Conservation (phyloP, 1,284 basidiomycete species). For the Phlebopus sp. region DNA sequence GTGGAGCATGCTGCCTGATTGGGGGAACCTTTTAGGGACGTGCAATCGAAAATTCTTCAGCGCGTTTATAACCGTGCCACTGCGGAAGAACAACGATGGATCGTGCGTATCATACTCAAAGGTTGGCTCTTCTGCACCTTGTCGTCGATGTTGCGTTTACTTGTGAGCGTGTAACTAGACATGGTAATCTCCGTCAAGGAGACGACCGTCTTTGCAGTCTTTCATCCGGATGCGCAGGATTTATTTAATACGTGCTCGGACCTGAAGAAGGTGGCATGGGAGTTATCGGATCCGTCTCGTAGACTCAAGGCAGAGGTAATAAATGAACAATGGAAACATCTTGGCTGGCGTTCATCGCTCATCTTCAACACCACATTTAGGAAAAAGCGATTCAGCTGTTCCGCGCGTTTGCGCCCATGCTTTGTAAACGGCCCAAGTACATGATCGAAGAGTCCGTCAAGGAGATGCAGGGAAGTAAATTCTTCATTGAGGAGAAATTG, state of each 20-base stretch:
- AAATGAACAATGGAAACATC: background rate
- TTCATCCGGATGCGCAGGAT: conserved; percentile 89
- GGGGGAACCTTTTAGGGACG: conserved; percentile 45
- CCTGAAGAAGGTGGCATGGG: conserved; percentile 86
- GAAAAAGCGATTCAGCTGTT: conserved; percentile 82
- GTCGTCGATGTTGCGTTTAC: too few species aligned
- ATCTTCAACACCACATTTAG: too few species aligned
- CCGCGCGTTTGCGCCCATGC: conserved; percentile 86
- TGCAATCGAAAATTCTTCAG: conserved; percentile 73
- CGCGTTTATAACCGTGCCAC: conserved; percentile 77
- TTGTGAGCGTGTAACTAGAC: conserved; percentile 41
- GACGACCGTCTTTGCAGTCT: conserved; percentile 81
- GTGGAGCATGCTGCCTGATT: background rate
- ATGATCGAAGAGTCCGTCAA: conserved; percentile 81
- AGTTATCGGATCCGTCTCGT: conserved; percentile 63
- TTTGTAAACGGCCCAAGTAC: conserved; percentile 82
- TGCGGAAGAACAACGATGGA: conserved; percentile 86
- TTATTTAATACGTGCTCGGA: conserved; percentile 95
- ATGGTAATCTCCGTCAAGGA: conserved; percentile 83
- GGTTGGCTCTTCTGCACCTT: conserved; percentile 41
- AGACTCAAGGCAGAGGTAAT: conserved; percentile 62
- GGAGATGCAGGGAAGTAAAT: conserved; percentile 70
- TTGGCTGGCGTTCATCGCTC: background rate
- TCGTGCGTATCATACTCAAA: conserved; percentile 90
- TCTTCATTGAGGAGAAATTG: conserved; percentile 93